Conservation (phyloP, 495 filamentous ascomycete genomes). For the Parachaetomium inaequale region DNA sequence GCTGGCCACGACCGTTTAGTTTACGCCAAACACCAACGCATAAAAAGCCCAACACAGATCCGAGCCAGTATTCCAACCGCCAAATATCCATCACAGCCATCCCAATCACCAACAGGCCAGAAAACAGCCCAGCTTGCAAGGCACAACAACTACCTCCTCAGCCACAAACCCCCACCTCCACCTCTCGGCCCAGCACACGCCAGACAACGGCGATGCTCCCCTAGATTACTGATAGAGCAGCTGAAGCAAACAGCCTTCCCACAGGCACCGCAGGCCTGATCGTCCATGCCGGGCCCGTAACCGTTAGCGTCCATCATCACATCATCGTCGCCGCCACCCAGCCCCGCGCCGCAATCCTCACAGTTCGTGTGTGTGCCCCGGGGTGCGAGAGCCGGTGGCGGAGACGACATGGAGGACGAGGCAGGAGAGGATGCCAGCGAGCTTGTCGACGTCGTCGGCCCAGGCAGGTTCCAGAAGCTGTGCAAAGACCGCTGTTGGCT, state of each 20-base stretch:
- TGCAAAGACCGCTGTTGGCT: slow-evolving; percentile 43
- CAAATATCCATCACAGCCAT: not conserved
- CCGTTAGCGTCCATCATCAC: slow-evolving; percentile 29
- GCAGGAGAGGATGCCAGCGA: slow-evolving; percentile 16
- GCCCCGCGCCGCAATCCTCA: slow-evolving; percentile 41
- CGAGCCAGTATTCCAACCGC: slow-evolving; percentile 5
- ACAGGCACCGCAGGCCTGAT: slow-evolving; percentile 37
- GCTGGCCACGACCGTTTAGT: not conserved
- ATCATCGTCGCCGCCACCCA: slow-evolving; percentile 28
- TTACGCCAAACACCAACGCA: not conserved
- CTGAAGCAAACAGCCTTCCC: slow-evolving; percentile 47
- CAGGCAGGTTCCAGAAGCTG: slow-evolving; percentile 46
- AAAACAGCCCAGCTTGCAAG: not conserved
- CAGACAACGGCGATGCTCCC: slow-evolving; percentile 43
- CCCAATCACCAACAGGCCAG: not conserved
- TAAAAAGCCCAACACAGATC: not conserved
- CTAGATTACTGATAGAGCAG: slow-evolving; percentile 47
- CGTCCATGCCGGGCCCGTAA: slow-evolving; percentile 20
- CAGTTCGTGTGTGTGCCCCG: slow-evolving; percentile 32
- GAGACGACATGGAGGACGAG: slow-evolving; percentile 12
- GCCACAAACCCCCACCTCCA: slow-evolving; percentile 12
- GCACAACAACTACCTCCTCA: not conserved
- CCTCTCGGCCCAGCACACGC: slow-evolving; percentile 38
- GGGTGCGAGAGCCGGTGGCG: not conserved
- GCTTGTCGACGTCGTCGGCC: slow-evolving; percentile 16